Conservation (phyloP, 257 asterid genomes). For the Plantago elongata region DNA sequence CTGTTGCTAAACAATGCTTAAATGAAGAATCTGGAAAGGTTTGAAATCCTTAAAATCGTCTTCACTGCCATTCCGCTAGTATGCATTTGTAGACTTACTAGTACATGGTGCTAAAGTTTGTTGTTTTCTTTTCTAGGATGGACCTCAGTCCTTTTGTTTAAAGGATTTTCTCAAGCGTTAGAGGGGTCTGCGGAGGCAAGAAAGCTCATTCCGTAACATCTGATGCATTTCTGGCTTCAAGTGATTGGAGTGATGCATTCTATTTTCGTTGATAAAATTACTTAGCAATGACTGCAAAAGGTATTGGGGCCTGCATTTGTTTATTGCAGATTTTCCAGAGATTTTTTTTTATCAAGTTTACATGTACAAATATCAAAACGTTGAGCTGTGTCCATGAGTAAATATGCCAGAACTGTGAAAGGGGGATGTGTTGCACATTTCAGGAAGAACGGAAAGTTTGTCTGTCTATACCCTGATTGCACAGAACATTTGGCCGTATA, state of each 20-base stretch:
- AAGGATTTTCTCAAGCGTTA: conserved; percentile 71
- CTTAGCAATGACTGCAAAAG: conserved; percentile 1
- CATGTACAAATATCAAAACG: background rate
- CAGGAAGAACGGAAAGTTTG: no score
- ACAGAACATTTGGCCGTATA: no score
- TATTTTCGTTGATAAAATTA: background rate
- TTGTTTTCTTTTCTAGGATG: conserved; percentile 44
- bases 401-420: no score
- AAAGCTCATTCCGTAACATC: background rate
- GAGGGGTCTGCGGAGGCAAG: conserved; percentile 6
- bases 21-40: conserved; percentile 86
- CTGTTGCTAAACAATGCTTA: conserved; percentile 66
- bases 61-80: background rate
- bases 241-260: background rate
- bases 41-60: conserved; percentile 23
- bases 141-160: conserved; percentile 50
- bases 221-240: conserved; percentile 2
- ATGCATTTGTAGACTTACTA: conserved; percentile 1
- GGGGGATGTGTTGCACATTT: no score
- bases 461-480: no score
- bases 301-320: conserved; percentile 4
- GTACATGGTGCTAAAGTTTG: background rate
- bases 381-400: background rate
- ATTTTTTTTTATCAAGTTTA: background rate
- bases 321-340: background rate